phyloP scores from a whole-genome alignment of 208 protist species.

The Leishmania arabica region DNA sequence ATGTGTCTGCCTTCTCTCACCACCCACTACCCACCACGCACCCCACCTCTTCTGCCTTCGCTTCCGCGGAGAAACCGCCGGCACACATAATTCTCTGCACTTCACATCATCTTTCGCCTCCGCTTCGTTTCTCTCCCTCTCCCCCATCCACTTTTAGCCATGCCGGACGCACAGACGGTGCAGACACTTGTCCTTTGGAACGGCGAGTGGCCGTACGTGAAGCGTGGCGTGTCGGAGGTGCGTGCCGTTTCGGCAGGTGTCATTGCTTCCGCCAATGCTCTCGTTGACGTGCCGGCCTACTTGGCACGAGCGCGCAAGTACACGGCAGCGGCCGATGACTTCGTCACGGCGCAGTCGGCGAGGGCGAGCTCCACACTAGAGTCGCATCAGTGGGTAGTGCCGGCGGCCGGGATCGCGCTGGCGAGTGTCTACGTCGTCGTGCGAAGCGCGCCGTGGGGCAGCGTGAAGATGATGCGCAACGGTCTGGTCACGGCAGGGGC shows the following conservation, averaged over 20 bases:
- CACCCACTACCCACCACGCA: too few relatives aligned
- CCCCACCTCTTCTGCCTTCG: neutral
- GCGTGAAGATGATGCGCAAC: conserved; percentile 60
- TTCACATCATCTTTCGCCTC: neutral
- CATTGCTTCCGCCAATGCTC: conserved; percentile 15
- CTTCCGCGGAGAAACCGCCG: neutral
- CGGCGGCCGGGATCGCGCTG: conserved; percentile 48
- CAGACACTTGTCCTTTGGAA: conserved; percentile 57
- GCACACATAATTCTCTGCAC: too few relatives aligned
- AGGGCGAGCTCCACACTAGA: conserved; percentile 39
- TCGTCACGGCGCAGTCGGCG: conserved; percentile 38
- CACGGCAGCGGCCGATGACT: conserved; percentile 48
- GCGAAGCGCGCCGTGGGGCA: conserved; percentile 65
- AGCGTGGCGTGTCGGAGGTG: conserved; percentile 49
- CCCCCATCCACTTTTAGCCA: neutral
- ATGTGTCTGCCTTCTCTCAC: neutral
- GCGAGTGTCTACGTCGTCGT: conserved; percentile 52
- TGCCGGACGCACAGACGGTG: conserved; percentile 8
- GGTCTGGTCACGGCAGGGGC: conserved; percentile 41
- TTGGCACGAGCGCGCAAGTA: conserved; percentile 49
- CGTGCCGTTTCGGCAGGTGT: conserved; percentile 30
- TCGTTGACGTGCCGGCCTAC: conserved; percentile 57
- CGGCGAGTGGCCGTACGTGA: conserved; percentile 83
- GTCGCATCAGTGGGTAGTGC: conserved; percentile 60
- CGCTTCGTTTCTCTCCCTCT: neutral